These are phyloP conservation scores for Komagataella kurtzmanii DNA, from an alignment of 805 yeast species.

Conservation along the genomic window DNA sequence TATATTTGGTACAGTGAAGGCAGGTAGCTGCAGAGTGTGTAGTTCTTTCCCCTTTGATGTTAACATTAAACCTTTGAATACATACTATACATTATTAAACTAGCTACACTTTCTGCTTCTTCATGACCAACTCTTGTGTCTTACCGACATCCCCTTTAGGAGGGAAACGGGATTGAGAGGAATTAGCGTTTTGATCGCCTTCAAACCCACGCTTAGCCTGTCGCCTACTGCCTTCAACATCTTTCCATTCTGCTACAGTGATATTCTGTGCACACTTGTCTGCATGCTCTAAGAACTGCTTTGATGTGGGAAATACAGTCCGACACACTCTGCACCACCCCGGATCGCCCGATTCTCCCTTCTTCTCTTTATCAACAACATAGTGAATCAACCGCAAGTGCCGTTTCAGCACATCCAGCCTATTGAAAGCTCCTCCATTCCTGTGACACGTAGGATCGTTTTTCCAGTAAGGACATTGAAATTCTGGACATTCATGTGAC, in stretches of 20 bases:
- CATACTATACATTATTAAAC: neutral
- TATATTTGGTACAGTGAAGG: neutral
- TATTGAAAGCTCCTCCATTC: conserved; percentile 62
- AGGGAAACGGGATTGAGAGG: neutral
- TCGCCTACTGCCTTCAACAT: neutral
- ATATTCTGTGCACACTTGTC: conserved; percentile 36
- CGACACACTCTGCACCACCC: conserved; percentile 64
- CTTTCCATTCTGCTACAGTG: conserved; percentile 1
- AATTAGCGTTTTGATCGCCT: neutral
- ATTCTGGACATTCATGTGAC: conserved; percentile 53
- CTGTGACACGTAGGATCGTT: conserved; percentile 60
- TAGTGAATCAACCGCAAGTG: conserved; percentile 61
- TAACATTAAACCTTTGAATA: neutral
- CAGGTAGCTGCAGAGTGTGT: too few species aligned
- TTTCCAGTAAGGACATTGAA: conserved; percentile 64
- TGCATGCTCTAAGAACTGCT: conserved; percentile 52
- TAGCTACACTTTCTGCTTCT: neutral
- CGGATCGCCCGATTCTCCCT: conserved; percentile 23
- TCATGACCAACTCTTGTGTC: neutral
- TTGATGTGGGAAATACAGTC: conserved; percentile 36
- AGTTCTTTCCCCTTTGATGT: neutral
- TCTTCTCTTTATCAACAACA: conserved; percentile 26
- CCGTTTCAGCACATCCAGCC: conserved; percentile 63
- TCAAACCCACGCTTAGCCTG: neutral
- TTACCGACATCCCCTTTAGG: neutral